These are phyloP conservation scores for Pleurotus sapidus DNA, from an alignment of 768 basidiomycete species.

Conservation along the genomic window DNA sequence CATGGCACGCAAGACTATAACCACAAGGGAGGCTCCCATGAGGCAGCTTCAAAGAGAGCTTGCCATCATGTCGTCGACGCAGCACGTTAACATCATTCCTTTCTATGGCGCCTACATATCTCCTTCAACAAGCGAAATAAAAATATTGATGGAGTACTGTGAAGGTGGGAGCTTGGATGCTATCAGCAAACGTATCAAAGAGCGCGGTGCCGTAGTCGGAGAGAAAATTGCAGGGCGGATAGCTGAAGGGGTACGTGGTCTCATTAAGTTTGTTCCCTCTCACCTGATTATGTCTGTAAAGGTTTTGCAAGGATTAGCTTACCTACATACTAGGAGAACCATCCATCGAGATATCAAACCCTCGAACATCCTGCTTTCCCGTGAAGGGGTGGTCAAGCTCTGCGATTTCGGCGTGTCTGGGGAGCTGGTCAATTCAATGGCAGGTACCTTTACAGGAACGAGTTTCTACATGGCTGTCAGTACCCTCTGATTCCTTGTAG, in stretches of 20 bases:
- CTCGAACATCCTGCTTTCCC: constrained; percentile 87
- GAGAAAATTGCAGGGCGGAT: constrained; percentile 90
- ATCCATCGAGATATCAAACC: constrained; percentile 98
- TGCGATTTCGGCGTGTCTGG: constrained; percentile 98
- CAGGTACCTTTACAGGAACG: constrained; percentile 96
- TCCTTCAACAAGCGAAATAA: constrained; percentile 86
- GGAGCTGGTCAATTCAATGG: constrained; percentile 85
- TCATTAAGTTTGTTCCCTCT: constrained; percentile 3
- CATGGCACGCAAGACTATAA: constrained; percentile 95
- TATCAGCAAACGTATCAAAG: constrained; percentile 81
- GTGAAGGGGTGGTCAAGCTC: constrained; percentile 87
- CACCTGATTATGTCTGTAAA: constrained; percentile 25
- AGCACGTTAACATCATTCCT: constrained; percentile 83
- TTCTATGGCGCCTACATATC: constrained; percentile 94
- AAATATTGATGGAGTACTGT: constrained; percentile 90
- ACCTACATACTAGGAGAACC: constrained; percentile 86
- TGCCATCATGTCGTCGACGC: constrained; percentile 80
- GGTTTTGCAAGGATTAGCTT: constrained; percentile 90
- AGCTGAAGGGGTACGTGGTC: constrained; percentile 78
- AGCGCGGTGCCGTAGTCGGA: constrained; percentile 73
- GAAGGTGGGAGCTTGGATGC: constrained; percentile 90
- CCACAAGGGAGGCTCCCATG: constrained; percentile 84
- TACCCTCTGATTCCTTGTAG: constrained; percentile 14
- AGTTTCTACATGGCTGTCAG: constrained; percentile 98
- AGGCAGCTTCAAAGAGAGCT: constrained; percentile 93